Evolutionary conservation across 768 basidiomycete species (phyloP).

Genomic region (Fomitopsis pulvina): DNA sequence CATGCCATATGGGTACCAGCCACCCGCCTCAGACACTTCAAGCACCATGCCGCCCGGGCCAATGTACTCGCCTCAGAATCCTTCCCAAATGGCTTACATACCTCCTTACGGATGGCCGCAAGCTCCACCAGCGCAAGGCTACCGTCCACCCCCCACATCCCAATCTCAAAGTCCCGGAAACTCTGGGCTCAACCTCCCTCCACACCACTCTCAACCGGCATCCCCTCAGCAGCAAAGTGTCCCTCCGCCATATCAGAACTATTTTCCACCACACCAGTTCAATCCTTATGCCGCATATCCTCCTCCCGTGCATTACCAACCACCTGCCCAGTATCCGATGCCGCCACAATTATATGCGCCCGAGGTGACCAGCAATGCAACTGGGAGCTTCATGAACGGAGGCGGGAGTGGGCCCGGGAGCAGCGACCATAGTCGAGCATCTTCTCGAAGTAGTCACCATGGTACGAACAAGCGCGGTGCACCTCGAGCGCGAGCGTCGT

Average conservation of each 20-base stretch:
- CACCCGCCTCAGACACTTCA: slow-evolving; percentile 34
- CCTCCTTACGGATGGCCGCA: slow-evolving; percentile 30
- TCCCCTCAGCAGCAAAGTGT: slow-evolving; percentile 27
- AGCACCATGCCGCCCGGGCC: slow-evolving; percentile 23
- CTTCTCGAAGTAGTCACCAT: slow-evolving; percentile 24
- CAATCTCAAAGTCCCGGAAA: slow-evolving; percentile 14
- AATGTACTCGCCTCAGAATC: slow-evolving; percentile 21
- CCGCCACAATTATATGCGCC: slow-evolving; percentile 7
- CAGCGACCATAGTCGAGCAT: slow-evolving; percentile 25
- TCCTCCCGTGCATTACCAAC: slow-evolving; percentile 3
- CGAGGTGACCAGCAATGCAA: slow-evolving; percentile 4
- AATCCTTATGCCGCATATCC: slow-evolving; percentile 18
- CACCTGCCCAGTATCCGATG: slow-evolving; percentile 7
- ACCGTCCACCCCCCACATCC: slow-evolving; percentile 15
- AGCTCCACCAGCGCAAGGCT: slow-evolving; percentile 16
- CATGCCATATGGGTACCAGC: slow-evolving; percentile 44
- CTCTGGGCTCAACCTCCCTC: slow-evolving; percentile 20
- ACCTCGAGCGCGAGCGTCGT: slow-evolving; percentile 29
- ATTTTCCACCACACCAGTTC: slow-evolving; percentile 17
- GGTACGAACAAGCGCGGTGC: slow-evolving; percentile 20
- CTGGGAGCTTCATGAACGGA: slow-evolving; percentile 22
- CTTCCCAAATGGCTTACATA: slow-evolving; percentile 23
- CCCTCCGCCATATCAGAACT: slow-evolving; percentile 24
- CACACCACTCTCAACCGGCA: slow-evolving; percentile 20
- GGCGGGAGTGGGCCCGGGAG: slow-evolving; percentile 23